Evolutionary conservation across 2,329 filamentous ascomycete species (phyloP), one percentile per base, ranked within the genome.

Genomic region (Neonectria punicea): DNA sequence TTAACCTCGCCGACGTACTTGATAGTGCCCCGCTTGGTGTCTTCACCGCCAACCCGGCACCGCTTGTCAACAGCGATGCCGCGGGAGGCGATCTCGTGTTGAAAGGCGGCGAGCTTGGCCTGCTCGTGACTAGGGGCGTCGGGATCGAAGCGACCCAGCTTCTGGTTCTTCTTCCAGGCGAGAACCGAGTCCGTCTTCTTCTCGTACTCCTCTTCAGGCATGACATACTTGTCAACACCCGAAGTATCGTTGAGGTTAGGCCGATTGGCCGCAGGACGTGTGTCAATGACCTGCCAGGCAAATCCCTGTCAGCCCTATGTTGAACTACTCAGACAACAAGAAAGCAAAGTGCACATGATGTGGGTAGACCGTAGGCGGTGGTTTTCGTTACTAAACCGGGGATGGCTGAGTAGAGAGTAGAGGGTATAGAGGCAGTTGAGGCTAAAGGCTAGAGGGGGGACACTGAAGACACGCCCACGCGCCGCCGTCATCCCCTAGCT

Each of bases 141-240:
- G 13, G 96, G 96, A 77, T 98, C 93, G 80, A 99, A 99, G 39
- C 96, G 93, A 55, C 96, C 96, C n/a, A 98, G 88, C 78, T 97
- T 94, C 79, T 97, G 90, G n/a, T 89, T 84, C 82, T 93, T 95
- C 82, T 99, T 99, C 94, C 94, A 98, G 6, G 94, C 93, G 25
- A 98, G 87, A 14, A 99, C 96, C 4, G 92, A 95, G 80, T 98
- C 93, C 47, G 89, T 85, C 76, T 94, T 93, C 75, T 89, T 89
- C 77, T 94, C 93, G 81, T 99, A 99, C 76, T 94, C 92, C 54
- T 90, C 86, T 57, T 87, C 85, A n/a, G 94, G 93, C 86, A 99
- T 92, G 67, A 92, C 89, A 79, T 96, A 98, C 82, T 98, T 98
- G 61, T 94, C 89, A 5, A 98, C 93, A 10, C 88, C 86, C 47